Base-by-base conservation (phyloP, 495 filamentous ascomycete genomes). In the Penicillium robsamsonii region DNA sequence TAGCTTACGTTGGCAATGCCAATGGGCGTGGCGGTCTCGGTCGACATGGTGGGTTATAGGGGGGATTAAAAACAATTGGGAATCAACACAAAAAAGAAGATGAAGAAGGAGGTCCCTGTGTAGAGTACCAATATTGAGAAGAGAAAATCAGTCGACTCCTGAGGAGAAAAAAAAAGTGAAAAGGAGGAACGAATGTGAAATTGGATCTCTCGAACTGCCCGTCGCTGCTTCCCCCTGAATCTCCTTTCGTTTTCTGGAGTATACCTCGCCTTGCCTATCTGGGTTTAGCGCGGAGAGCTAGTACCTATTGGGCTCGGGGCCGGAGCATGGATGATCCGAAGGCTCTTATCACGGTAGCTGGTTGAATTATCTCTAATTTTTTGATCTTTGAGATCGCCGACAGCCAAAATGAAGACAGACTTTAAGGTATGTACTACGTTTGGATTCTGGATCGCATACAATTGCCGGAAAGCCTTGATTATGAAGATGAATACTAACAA, bases 1-100 rank as follows among this genome's bases (percentile, higher is more conserved):
- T 45, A 24, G 81, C 85, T 76, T 75, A 88, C 85, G 81, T 98
- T 98, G 83, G 94, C 94, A 88, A 98, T 97, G 82, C 93, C 93
- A 89, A 97, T 97, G 67, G 91, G 91, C 69, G 90, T 89, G 59
- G 89, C 87, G 71, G 88, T 89, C 76, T 96, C 92, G 69, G 87
- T 85, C 66, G 85, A 76, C 89, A 92, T 92, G 73, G 71, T 84
- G 78, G 53, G 47, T 18, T 64, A 58, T 61, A 61, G 64, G 52
- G 69, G 64, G 47, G 35, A 47, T 57, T 51, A 52, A 57, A 47
- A 43, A 58, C 50, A 45, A 57, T 60, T 58, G 57, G 53, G 60
- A 61, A 58, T 46, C 57, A 50, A 41, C 18, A 38, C 53, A 52
- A 60, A 50, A 60, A 60, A 49, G 54, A 58, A 57, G 53, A 58